A percentile compares a stretch with the other conserved stretches of the same genome.
phyloP scores from a whole-genome alignment of 129 eudicot species.

The Scalesia atractyloides region DNA sequence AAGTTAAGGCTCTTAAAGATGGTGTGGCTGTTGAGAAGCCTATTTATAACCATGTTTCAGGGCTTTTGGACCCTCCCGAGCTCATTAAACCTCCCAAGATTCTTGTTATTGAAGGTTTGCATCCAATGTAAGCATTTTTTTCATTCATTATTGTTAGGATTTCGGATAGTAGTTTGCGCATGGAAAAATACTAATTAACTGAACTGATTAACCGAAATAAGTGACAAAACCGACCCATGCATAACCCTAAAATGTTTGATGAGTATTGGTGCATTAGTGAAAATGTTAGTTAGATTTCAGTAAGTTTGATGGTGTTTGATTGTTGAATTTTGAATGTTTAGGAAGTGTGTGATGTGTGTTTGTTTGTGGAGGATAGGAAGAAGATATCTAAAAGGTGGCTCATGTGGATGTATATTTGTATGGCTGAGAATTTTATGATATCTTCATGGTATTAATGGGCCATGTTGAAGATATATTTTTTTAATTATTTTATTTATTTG shows the following conservation, averaged over 20 bases:
- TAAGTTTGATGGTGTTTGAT: slow-evolving; percentile 17
- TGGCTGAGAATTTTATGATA: slow-evolving; percentile 41
- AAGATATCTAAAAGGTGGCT: slow-evolving; percentile 17
- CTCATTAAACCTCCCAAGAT: slow-evolving; percentile 63
- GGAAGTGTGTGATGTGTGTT: slow-evolving; percentile 8
- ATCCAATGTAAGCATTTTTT: slow-evolving; percentile 70
- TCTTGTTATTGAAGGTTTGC: slow-evolving; percentile 85
- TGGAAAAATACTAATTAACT: no score
- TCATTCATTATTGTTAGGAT: neutral
- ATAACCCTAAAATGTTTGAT: no score
- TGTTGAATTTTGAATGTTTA: neutral
- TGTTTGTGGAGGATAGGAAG: slow-evolving; percentile 28
- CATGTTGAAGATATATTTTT: neutral
- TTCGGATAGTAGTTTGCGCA: neutral
- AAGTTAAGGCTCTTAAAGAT: slow-evolving; percentile 46
- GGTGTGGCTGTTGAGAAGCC: slow-evolving; percentile 73
- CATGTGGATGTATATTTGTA: slow-evolving; percentile 33
- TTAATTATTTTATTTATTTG: no score
- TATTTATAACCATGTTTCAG: slow-evolving; percentile 80
- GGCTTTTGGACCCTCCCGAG: slow-evolving; percentile 54
- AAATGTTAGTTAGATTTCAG: neutral
- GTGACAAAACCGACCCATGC: no score
- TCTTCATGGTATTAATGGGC: slow-evolving; percentile 22
- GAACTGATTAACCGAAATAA: no score
- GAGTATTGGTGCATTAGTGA: neutral